A percentile compares a stretch with the other conserved stretches of the same genome.
phyloP scores from a whole-genome alignment of 805 yeast species.

The Kazachstania africana region DNA sequence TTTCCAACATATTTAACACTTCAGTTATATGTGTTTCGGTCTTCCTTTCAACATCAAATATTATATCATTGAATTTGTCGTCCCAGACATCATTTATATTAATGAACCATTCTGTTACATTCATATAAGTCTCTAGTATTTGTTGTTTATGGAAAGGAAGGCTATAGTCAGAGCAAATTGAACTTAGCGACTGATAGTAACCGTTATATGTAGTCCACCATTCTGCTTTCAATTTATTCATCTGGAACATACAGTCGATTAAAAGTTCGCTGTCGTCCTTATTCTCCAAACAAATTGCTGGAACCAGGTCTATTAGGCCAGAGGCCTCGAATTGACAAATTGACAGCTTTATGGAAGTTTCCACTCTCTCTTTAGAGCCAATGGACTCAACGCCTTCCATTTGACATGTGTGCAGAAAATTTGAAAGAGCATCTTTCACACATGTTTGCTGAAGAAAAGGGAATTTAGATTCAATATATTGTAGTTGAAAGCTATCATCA shows the following conservation, averaged over 20 bases:
- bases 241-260: constrained; percentile 29
- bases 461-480: constrained; percentile 10
- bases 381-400: constrained; percentile 31
- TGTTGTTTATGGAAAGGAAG: constrained; percentile 43
- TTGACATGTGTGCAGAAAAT: constrained; percentile 31
- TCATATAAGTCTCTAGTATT: constrained; percentile 33
- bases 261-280: constrained; percentile 2
- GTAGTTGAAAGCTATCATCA: constrained; percentile 3
- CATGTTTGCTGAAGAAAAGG: constrained; percentile 24
- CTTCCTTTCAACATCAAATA: constrained; percentile 2
- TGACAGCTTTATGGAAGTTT: constrained; percentile 37
- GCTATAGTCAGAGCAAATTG: constrained; percentile 42
- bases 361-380: constrained; percentile 24
- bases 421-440: constrained; percentile 30
- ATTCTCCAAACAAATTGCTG: constrained; percentile 6
- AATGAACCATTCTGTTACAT: constrained; percentile 32
- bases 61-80: constrained; percentile 4
- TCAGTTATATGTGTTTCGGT: neutral
- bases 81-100: constrained; percentile 9
- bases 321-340: constrained; percentile 45
- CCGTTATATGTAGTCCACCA: constrained; percentile 72
- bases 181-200: constrained; percentile 41
- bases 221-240: constrained; percentile 35
- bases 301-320: constrained; percentile 17
- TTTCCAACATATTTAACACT: neutral